Conservation (phyloP, 2,329 filamentous ascomycete species). For the Catunica adiposa region DNA sequence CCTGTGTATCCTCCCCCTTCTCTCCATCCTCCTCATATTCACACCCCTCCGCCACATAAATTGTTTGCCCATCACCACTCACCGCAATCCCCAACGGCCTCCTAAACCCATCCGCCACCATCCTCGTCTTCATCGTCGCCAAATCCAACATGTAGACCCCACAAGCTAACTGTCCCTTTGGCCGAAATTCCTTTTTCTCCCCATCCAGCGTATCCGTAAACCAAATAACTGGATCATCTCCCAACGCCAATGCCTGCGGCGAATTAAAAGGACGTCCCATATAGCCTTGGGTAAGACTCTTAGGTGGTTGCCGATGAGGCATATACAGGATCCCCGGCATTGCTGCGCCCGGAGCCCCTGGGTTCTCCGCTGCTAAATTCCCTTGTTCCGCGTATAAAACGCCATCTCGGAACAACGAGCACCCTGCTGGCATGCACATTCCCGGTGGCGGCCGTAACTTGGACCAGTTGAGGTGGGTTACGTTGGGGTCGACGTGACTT, state of each 20-base stretch:
- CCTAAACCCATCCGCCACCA: conserved; percentile 31
- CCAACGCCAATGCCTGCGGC: conserved; percentile 31
- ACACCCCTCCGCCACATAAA: conserved; percentile 31
- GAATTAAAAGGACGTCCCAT: conserved; percentile 32
- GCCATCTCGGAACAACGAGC: conserved; percentile 25
- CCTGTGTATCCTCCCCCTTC: neutral
- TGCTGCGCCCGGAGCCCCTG: neutral
- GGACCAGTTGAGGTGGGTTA: conserved; percentile 23
- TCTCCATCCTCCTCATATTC: neutral
- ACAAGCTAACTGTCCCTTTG: conserved; percentile 26
- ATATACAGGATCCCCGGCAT: conserved; percentile 21
- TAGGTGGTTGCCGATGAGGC: conserved; percentile 20
- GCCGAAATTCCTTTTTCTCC: conserved; percentile 29
- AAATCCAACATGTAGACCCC: conserved; percentile 34
- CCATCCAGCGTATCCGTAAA: conserved; percentile 36
- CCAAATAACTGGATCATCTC: conserved; percentile 29
- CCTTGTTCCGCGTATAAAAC: conserved; percentile 30
- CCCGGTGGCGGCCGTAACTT: conserved; percentile 27
- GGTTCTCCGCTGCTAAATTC: neutral
- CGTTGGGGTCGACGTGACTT: conserved; percentile 15
- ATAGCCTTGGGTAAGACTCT: conserved; percentile 25
- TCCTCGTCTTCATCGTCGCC: conserved; percentile 23
- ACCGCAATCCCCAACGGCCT: conserved; percentile 31
- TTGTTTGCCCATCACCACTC: conserved; percentile 27
- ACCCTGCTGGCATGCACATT: conserved; percentile 30